A percentile compares a stretch with the other conserved stretches of the same genome.
Evolutionary conservation across 139 green algal species (phyloP).

Genomic region (Diplosphaera chodatii): DNA sequence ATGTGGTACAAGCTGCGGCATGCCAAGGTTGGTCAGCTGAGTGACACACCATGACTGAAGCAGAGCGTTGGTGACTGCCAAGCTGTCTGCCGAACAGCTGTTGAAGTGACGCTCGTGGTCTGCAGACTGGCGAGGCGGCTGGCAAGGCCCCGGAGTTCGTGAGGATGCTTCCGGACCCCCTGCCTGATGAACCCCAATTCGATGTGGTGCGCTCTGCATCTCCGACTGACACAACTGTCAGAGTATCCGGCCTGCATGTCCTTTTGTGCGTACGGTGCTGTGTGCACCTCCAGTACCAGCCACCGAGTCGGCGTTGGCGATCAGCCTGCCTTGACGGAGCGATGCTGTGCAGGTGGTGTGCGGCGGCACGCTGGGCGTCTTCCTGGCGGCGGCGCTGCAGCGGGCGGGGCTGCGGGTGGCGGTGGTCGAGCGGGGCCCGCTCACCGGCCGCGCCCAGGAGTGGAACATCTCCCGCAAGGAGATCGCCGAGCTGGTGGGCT

Average conservation of each 20-base stretch:
- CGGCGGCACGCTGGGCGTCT: conserved; percentile 86
- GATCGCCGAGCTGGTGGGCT: conserved; percentile 60
- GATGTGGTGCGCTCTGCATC: conserved; percentile 21
- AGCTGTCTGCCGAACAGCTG: no score
- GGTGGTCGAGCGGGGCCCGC: conserved; percentile 79
- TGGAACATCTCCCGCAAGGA: conserved; percentile 87
- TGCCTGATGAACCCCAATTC: conserved; percentile 15
- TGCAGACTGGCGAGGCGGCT: conserved; percentile 12
- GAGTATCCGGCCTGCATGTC: no score
- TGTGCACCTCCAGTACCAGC: no score
- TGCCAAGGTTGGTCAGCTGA: no score
- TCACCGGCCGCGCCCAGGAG: conserved; percentile 70
- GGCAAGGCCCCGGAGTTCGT: conserved; percentile 56
- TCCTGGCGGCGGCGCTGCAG: conserved; percentile 74
- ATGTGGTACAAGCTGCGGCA: conserved; percentile 55
- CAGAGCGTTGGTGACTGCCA: no score
- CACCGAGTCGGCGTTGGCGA: no score
- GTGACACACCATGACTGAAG: no score
- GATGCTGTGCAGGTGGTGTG: conserved; percentile 76
- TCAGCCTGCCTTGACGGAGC: no score
- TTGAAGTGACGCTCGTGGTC: no score
- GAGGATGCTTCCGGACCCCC: neutral
- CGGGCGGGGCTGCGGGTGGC: conserved; percentile 62
- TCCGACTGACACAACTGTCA: no score
- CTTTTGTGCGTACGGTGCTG: no score